Percentiles rank a stretch among this genome's conserved stretches.
These are phyloP conservation scores for Fulvia fulva DNA, from an alignment of 2,329 filamentous ascomycete species.

Conservation along the genomic window DNA sequence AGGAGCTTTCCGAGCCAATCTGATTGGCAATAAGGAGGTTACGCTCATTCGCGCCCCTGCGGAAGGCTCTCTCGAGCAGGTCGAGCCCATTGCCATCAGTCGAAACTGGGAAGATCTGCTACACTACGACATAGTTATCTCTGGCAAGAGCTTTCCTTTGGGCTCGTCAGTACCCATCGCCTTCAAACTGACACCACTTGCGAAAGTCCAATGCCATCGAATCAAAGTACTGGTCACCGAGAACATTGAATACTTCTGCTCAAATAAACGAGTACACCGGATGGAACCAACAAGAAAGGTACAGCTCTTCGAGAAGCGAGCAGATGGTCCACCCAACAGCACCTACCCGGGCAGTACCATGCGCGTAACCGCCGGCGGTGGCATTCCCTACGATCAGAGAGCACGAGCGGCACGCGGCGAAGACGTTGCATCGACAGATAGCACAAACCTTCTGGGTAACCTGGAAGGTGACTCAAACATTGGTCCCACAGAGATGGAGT, in stretches of 20 bases:
- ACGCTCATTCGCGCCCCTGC: conserved; percentile 79
- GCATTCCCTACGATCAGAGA: conserved; percentile 63
- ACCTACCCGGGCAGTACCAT: conserved; percentile 73
- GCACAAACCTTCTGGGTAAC: conserved; percentile 74
- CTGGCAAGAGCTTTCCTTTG: conserved; percentile 88
- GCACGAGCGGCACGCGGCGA: conserved; percentile 55
- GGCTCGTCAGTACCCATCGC: conserved; percentile 86
- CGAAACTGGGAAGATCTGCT: conserved; percentile 92
- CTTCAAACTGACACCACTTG: conserved; percentile 86
- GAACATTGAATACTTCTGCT: conserved; percentile 86
- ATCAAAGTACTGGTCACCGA: conserved; percentile 90
- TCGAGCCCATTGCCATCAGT: conserved; percentile 90
- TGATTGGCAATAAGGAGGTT: conserved; percentile 78
- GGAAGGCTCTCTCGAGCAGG: conserved; percentile 82
- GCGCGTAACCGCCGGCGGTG: conserved; percentile 73
- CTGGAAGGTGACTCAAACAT: conserved; percentile 71
- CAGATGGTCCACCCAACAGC: conserved; percentile 70
- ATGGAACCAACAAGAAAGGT: conserved; percentile 82
- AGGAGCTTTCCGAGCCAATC: conserved; percentile 83
- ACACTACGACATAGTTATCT: conserved; percentile 94
- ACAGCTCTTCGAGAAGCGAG: conserved; percentile 80
- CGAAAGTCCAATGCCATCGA: conserved; percentile 89
- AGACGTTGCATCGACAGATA: conserved; percentile 50
- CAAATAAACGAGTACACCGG: conserved; percentile 76
- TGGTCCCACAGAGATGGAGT: conserved; percentile 89